Percentiles rank a stretch among this genome's conserved stretches.
Conservation (phyloP, 2,329 filamentous ascomycete genomes). For the Dendrostoma leiphaemia region DNA sequence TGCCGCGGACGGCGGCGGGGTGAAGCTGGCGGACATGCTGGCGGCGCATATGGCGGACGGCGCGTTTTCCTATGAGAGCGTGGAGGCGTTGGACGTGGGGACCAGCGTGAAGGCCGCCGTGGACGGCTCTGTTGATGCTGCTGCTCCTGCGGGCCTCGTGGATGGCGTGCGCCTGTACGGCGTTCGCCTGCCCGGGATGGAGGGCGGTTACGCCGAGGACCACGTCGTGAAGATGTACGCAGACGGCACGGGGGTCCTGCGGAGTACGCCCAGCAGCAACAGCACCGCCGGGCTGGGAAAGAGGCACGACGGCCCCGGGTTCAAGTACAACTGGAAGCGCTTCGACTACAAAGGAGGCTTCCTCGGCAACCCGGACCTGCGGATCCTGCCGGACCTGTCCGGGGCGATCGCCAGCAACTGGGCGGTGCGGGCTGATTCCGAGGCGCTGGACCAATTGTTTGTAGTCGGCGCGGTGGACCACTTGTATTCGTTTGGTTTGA, state of each 20-base stretch:
- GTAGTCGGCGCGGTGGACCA: not conserved
- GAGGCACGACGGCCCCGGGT: not conserved
- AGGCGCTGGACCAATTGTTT: not conserved
- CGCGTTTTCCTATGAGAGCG: too few species aligned
- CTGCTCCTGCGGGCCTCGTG: not conserved
- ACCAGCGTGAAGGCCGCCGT: too few species aligned
- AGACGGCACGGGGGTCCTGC: not conserved
- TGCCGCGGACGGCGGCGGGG: too few species aligned
- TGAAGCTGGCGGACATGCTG: too few species aligned
- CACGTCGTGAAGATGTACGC: not conserved
- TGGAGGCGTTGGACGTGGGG: too few species aligned
- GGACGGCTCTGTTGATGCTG: too few species aligned
- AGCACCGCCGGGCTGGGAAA: not conserved
- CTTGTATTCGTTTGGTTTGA: not conserved
- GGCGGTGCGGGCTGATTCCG: not conserved
- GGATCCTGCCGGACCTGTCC: not conserved
- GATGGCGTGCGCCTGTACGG: too few species aligned
- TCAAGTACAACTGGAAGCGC: not conserved
- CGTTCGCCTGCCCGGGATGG: too few species aligned
- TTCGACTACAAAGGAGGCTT: not conserved
- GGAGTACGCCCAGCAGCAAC: not conserved
- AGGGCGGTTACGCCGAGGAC: not conserved
- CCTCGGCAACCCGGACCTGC: not conserved
- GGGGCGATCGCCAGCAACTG: not conserved
- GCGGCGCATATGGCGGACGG: too few species aligned